Conservation (phyloP, 164 flowering plant species). For the Nelumbo lutea region DNA sequence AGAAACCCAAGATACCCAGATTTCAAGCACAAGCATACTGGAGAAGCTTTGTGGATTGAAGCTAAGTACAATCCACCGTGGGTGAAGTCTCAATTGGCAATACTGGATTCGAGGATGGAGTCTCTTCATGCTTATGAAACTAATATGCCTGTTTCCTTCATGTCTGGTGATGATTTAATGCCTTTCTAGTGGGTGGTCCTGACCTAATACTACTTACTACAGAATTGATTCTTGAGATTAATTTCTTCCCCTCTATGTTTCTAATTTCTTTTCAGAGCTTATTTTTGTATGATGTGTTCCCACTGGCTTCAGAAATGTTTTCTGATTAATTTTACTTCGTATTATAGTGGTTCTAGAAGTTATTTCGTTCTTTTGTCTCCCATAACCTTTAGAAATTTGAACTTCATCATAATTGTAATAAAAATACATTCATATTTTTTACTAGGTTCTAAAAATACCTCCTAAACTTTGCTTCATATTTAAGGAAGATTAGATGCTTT, state of each 20-base stretch:
- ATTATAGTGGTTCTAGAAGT: background rate
- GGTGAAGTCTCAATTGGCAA: constrained; percentile 78
- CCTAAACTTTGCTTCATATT: background rate
- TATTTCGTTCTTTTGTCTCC: constrained; percentile 12
- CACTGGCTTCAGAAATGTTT: background rate
- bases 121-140: constrained; percentile 37
- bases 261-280: constrained; percentile 1
- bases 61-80: constrained; percentile 78
- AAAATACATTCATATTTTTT: background rate
- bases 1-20: constrained; percentile 80
- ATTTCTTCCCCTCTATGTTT: background rate
- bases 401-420: background rate
- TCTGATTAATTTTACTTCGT: constrained; percentile 1
- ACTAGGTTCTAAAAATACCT: background rate
- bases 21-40: constrained; percentile 96
- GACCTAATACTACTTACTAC: background rate
- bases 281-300: constrained; percentile 5
- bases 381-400: background rate
- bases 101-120: constrained; percentile 67
- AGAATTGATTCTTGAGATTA: background rate
- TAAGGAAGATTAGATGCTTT: background rate
- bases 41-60: constrained; percentile 89
- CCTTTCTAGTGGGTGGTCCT: constrained; percentile 25
- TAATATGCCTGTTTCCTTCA: constrained; percentile 15
- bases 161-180: constrained; percentile 32